A percentile compares a stretch with the other conserved stretches of the same genome.
phyloP scores from a whole-genome alignment of 306 rosid species.

The Pueraria montana region DNA sequence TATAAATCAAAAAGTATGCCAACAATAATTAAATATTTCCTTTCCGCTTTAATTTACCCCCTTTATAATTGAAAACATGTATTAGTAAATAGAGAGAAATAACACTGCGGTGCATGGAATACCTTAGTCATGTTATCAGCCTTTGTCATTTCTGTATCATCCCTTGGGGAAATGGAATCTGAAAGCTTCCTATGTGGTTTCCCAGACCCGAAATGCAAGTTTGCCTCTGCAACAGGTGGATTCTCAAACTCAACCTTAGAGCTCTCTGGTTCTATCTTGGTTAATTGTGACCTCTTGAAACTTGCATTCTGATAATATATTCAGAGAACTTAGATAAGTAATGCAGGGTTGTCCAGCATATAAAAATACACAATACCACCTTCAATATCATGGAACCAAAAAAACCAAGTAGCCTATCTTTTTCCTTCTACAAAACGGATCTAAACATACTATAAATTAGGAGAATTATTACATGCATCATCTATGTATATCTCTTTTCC shows the following conservation, averaged over 20 bases:
- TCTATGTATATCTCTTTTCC: background rate
- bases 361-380: constrained; percentile 12
- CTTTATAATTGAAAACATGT: constrained; percentile 23
- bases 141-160: constrained; percentile 54
- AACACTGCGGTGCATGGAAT: constrained; percentile 7
- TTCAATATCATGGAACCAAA: constrained; percentile 34
- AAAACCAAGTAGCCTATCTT: background rate
- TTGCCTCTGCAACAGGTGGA: constrained; percentile 51
- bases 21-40: constrained; percentile 7
- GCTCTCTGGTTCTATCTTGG: constrained; percentile 48
- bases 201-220: constrained; percentile 43
- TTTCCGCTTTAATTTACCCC: constrained; percentile 5
- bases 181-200: constrained; percentile 47
- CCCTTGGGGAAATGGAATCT: constrained; percentile 50
- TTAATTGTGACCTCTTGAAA: constrained; percentile 48
- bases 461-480: background rate
- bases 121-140: constrained; percentile 83
- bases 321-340: constrained; percentile 31
- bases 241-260: constrained; percentile 50
- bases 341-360: constrained; percentile 28
- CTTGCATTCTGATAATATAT: constrained; percentile 55
- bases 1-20: constrained; percentile 49
- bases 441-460: background rate
- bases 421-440: background rate
- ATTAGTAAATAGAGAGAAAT: constrained; percentile 18